Base-by-base conservation (phyloP, 768 basidiomycete species). In the Termitomyces eurrhizus region DNA sequence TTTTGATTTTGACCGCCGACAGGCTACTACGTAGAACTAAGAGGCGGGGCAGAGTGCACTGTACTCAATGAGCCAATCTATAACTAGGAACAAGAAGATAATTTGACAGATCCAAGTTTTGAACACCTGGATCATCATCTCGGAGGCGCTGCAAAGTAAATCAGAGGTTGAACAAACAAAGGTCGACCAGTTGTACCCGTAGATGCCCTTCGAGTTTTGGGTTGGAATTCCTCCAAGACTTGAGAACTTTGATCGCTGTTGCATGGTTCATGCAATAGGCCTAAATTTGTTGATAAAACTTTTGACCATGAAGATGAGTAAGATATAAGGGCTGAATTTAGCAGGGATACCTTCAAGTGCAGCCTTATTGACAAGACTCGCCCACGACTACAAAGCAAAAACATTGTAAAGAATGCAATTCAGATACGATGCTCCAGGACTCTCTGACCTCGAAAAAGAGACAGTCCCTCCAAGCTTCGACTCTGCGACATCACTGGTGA, bases 181-280 rank as follows among this genome's bases (percentile, higher is more conserved):
- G 13, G 7, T 13, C 36, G 26, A 21, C 12, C n/a, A n/a, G 18
- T 32, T 73, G 54, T 60, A 92, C 92, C 77, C 88, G 86, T 32
- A 95, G 74, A 68, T 88, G 87, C 13, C 74, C 68, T 1, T 83
- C 83, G 9, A 96, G 72, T 24, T 84, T 85, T 0, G 84, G 78
- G 61, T 91, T 89, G 3, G 80, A 80, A 56, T 89, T 83, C 49
- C 92, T 79, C 60, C 91, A 70, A 0, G 88, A 86, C 64, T 92
- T 87, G 37, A 96, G 76, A 3, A 89, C 83, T 66, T 87, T 89
- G 65, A 87, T 89, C 0, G 90, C 93, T 12, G 78, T 86, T 8
- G 77, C 78, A 72, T 97, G 95, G 64, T 98, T 95, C 58, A 94
- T 84, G 63, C 96, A 98, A 68, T 97, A 98, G 58, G 87, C 86